phyloP scores from a whole-genome alignment of 2,329 filamentous ascomycete genomes.

The Fonsecaea pugnacius region DNA sequence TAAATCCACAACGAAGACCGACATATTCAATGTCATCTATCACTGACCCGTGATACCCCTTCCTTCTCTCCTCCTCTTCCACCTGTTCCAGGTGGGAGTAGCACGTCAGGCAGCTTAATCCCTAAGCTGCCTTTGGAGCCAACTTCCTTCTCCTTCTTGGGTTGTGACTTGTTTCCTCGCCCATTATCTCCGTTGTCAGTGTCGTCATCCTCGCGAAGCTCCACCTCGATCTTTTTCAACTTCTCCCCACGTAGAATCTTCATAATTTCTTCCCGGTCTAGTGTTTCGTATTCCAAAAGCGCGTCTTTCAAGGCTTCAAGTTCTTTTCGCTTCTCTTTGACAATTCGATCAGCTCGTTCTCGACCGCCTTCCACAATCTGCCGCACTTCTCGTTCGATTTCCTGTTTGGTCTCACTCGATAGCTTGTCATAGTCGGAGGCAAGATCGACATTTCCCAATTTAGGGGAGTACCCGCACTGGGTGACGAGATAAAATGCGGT shows the following conservation, averaged over 20 bases:
- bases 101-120: conserved; percentile 38
- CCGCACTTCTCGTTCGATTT: conserved; percentile 88
- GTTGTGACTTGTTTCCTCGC: conserved; percentile 32
- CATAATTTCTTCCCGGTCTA: conserved; percentile 86
- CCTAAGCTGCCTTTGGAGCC: conserved; percentile 34
- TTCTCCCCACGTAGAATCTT: conserved; percentile 87
- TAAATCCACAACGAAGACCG: conserved; percentile 8
- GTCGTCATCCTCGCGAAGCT: conserved; percentile 57
- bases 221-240: conserved; percentile 67
- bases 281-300: conserved; percentile 89
- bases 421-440: conserved; percentile 77
- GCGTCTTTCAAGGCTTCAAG: conserved; percentile 86
- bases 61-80: conserved; percentile 33
- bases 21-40: conserved; percentile 25
- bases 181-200: conserved; percentile 37
- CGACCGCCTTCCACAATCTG: conserved; percentile 81
- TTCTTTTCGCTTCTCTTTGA: conserved; percentile 77
- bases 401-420: conserved; percentile 81
- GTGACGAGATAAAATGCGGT: conserved; percentile 89
- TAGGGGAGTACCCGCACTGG: conserved; percentile 83
- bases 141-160: conserved; percentile 36
- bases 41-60: conserved; percentile 24
- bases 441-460: conserved; percentile 88
- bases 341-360: conserved; percentile 70
- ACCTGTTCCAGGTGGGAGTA: conserved; percentile 33